Base-by-base conservation (phyloP, 345 rosid genomes). In the Populus euphratica region DNA sequence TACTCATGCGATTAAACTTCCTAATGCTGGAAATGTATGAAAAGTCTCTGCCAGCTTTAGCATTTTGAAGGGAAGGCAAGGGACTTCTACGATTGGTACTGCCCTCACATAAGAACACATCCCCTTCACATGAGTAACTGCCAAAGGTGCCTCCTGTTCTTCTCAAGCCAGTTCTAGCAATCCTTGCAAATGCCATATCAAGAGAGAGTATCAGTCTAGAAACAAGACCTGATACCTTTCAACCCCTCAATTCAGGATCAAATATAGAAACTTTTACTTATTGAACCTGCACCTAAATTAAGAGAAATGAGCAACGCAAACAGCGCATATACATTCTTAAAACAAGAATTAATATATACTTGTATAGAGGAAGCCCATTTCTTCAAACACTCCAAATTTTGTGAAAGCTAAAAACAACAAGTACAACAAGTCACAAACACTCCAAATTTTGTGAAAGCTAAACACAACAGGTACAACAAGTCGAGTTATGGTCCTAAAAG, bases 181-280 rank as follows among this genome's bases (percentile, higher is more conserved):
- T 67, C 73, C 92, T 85, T 35, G 91, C 88, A 68, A 90, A 81
- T 76, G 96, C 92, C 96, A 91, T 90, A 18, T 27, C 23, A 52
- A 4, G 36, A 52, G 18, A 68, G 80, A 54, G 73, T 72, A 73
- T 76, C 62, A 20, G 78, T 73, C 78, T 69, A 36, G 72, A 27
- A 31, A 4, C 52, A 84, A 74, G 71, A 31, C 25, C 74, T 65
- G 65, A 70, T 73, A 70, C 67, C 47, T 33, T 56, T 35, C 25
- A 76, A 68, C 8, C 49, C 25, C 47, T 29, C 59, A 8, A 43
- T 73, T 70, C 43, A 8, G 21, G 36, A 64, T 49, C 67, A 50
- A 73, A 25, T 47, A 11, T 16, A 38, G 52, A 72, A 66, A 76
- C 66, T 76, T 69, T 61, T 13, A 44, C 47, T 71, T 50, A 25